phyloP scores from a whole-genome alignment of 2,329 filamentous ascomycete genomes.

The Ophiostoma sp. region DNA sequence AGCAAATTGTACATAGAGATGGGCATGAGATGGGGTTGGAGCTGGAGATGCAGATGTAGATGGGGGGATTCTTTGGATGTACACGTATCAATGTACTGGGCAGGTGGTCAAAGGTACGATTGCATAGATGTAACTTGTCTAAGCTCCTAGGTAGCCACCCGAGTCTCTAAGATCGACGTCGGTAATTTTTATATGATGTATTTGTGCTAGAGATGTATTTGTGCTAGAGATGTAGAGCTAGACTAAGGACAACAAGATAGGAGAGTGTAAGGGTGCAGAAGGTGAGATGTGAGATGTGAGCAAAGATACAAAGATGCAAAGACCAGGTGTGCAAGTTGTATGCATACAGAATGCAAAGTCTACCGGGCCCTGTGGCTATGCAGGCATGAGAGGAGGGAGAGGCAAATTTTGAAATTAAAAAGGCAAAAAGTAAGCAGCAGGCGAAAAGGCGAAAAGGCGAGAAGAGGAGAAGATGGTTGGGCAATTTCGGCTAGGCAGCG shows the following conservation, averaged over 20 bases:
- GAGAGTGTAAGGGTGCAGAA: not conserved
- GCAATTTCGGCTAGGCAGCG: too few species aligned
- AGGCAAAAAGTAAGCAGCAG: not conserved
- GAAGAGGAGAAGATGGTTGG: not conserved
- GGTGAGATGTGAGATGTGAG: constrained; percentile 8
- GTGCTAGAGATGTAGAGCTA: not conserved
- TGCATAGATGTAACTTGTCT: not conserved
- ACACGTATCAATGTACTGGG: not conserved
- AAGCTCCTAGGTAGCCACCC: not conserved
- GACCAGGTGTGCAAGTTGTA: not conserved
- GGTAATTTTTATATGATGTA: not conserved
- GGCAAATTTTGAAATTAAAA: not conserved
- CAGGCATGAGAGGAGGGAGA: not conserved
- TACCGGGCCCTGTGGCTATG: not conserved
- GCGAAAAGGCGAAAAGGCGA: not conserved
- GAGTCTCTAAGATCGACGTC: not conserved
- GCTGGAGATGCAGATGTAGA: not conserved
- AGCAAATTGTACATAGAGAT: not conserved
- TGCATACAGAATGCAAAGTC: not conserved
- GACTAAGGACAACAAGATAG: not conserved
- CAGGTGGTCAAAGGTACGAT: not conserved
- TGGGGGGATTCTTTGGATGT: not conserved
- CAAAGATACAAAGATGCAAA: not conserved
- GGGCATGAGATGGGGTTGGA: not conserved
- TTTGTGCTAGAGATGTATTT: not conserved